Evolutionary conservation across 129 eudicot species (phyloP).

Genomic region (Escallonia rubra): DNA sequence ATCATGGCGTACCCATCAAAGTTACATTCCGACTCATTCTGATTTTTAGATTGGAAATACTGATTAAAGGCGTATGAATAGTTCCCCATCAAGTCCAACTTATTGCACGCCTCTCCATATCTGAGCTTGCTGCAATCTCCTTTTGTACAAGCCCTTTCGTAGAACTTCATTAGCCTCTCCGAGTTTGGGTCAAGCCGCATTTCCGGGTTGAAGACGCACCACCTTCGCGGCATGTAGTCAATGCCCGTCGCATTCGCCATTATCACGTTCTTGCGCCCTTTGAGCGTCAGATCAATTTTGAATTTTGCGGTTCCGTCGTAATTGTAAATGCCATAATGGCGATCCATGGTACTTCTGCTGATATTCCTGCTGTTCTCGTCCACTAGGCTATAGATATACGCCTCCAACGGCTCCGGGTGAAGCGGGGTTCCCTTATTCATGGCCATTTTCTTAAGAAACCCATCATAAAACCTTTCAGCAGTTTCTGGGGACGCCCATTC

Average conservation of each 20-base stretch:
- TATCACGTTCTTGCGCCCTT: conserved; percentile 8
- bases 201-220: conserved; percentile 11
- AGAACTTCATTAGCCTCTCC: neutral
- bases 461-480: conserved; percentile 11
- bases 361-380: conserved; percentile 12
- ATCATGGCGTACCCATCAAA: neutral
- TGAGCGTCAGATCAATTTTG: conserved; percentile 11
- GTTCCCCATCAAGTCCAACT: conserved; percentile 1
- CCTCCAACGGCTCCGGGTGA: conserved; percentile 5
- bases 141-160: neutral
- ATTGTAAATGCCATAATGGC: conserved; percentile 27
- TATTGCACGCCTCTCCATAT: conserved; percentile 12
- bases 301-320: conserved; percentile 20
- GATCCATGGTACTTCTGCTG: neutral
- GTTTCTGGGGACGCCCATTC: neutral
- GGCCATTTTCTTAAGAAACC: neutral
- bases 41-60: conserved; percentile 1
- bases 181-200: neutral
- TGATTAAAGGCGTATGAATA: conserved; percentile 22
- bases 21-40: neutral
- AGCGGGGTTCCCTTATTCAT: conserved; percentile 24
- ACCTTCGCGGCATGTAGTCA: conserved; percentile 11
- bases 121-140: conserved; percentile 15
- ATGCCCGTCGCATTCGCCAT: conserved; percentile 5
- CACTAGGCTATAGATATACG: neutral